These are phyloP conservation scores for Verticillium dahliae DNA, from an alignment of 2,329 filamentous ascomycete genomes.

Conservation along the genomic window DNA sequence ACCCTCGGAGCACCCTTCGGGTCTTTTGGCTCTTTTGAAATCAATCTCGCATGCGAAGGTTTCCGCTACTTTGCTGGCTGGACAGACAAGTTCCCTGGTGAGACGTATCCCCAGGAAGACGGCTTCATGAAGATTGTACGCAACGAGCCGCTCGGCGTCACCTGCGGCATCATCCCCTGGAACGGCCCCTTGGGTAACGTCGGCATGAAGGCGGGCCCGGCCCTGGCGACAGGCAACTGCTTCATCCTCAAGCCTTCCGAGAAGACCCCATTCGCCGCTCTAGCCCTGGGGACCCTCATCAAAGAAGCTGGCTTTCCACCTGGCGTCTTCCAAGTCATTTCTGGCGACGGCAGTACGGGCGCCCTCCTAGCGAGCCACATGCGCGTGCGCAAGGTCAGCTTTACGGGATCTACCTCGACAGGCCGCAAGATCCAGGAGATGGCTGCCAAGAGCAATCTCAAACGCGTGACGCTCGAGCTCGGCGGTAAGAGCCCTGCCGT, in stretches of 20 bases:
- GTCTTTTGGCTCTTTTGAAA: constrained; percentile 36
- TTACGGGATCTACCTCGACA: constrained; percentile 64
- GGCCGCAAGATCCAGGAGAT: constrained; percentile 58
- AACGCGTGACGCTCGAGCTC: constrained; percentile 68
- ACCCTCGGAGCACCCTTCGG: constrained; percentile 38
- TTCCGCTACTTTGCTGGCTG: constrained; percentile 24
- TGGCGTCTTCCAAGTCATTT: constrained; percentile 34
- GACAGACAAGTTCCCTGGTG: constrained; percentile 16
- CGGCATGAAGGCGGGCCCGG: constrained; percentile 32
- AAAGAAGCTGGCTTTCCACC: constrained; percentile 34
- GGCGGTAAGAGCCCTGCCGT: constrained; percentile 64
- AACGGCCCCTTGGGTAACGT: constrained; percentile 30
- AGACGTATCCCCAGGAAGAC: constrained; percentile 26
- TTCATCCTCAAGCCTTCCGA: constrained; percentile 38
- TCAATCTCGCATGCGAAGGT: constrained; percentile 26
- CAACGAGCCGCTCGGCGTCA: constrained; percentile 22
- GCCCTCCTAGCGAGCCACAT: constrained; percentile 18
- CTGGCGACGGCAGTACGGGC: constrained; percentile 29
- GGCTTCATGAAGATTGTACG: constrained; percentile 33
- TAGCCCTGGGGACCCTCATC: constrained; percentile 27
- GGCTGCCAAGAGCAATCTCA: constrained; percentile 55
- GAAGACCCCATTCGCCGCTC: constrained; percentile 29
- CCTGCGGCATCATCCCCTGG: constrained; percentile 28
- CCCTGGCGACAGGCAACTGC: constrained; percentile 35
- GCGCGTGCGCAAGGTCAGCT: constrained; percentile 51